A percentile compares a stretch with the other conserved stretches of the same genome.
These are phyloP conservation scores for Aurantiochytrium sp. DNA, from an alignment of 108 stramenopile species.

Conservation along the genomic window DNA sequence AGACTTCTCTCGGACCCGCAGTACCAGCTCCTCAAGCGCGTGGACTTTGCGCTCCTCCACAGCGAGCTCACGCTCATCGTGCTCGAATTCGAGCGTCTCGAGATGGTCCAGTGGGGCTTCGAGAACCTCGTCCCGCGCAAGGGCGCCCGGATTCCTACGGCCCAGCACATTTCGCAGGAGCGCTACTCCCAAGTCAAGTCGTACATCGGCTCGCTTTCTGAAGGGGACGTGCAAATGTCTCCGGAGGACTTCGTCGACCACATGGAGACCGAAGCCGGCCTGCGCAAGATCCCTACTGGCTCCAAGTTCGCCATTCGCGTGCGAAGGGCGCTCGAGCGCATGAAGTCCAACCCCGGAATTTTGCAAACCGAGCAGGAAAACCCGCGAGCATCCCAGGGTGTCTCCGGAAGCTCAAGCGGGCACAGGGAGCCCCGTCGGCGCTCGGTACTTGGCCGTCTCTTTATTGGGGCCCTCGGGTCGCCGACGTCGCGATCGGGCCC, in stretches of 20 bases:
- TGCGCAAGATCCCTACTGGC: background rate
- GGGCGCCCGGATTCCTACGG: background rate
- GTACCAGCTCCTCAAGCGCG: background rate
- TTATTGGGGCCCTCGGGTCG: no score
- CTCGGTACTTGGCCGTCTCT: no score
- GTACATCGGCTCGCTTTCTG: background rate
- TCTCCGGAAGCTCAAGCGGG: no score
- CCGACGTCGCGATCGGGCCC: no score
- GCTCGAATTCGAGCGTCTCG: background rate
- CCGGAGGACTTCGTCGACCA: background rate
- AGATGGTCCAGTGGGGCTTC: background rate
- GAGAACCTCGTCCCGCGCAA: background rate
- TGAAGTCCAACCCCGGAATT: background rate
- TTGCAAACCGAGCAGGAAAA: background rate
- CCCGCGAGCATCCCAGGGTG: no score
- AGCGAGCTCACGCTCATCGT: constrained; percentile 22
- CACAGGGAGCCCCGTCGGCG: no score
- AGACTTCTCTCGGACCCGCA: background rate
- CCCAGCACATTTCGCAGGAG: background rate
- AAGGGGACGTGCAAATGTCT: background rate
- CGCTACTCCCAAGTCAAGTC: background rate
- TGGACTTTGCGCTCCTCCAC: constrained; percentile 19
- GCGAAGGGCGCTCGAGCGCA: background rate
- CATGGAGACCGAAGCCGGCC: background rate
- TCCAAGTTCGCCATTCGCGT: background rate